Evolutionary conservation across 2,329 filamentous ascomycete species (phyloP).

Genomic region (Trichothecium roseum): DNA sequence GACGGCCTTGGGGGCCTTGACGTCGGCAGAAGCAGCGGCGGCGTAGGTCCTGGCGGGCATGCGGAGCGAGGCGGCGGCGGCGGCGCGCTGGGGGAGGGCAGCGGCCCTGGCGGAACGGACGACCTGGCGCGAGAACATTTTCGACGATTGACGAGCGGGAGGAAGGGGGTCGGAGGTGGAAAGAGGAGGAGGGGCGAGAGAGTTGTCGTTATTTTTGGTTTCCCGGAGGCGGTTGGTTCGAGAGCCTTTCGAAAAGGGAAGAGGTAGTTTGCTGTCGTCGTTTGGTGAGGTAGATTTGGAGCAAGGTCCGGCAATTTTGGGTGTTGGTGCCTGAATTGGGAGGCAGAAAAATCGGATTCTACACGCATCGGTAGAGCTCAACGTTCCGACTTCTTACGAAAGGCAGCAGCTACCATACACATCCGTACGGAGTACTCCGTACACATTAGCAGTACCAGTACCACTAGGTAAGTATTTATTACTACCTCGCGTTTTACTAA

Average conservation of each 20-base stretch:
- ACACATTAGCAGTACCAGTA: too few relatives aligned
- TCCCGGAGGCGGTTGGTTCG: conserved; percentile 9
- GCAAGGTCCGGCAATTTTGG: conserved; percentile 27
- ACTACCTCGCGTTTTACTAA: too few relatives aligned
- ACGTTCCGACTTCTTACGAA: too few relatives aligned
- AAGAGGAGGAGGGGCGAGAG: conserved; percentile 10
- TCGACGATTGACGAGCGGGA: conserved; percentile 10
- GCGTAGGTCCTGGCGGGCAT: conserved; percentile 71
- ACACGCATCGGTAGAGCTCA: too few relatives aligned
- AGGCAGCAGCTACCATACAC: too few relatives aligned
- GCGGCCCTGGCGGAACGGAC: conserved; percentile 45
- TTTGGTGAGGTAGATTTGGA: conserved; percentile 18
- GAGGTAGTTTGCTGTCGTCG: conserved; percentile 14
- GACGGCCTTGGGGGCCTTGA: conserved; percentile 80
- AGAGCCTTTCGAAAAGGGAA: conserved; percentile 8
- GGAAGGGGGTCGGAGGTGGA: conserved; percentile 8
- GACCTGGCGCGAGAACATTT: conserved; percentile 51
- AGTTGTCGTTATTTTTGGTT: background rate
- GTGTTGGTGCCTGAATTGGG: conserved; percentile 25
- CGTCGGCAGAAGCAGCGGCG: conserved; percentile 55
- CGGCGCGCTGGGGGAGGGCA: conserved; percentile 45
- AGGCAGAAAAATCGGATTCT: conserved; percentile 24
- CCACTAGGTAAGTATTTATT: too few relatives aligned
- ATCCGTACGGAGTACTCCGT: too few relatives aligned
- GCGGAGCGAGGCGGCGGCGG: conserved; percentile 18